Evolutionary conservation across 192 early-diverging fungal genomes (phyloP).

Genomic region (Obelidium mucronatum): DNA sequence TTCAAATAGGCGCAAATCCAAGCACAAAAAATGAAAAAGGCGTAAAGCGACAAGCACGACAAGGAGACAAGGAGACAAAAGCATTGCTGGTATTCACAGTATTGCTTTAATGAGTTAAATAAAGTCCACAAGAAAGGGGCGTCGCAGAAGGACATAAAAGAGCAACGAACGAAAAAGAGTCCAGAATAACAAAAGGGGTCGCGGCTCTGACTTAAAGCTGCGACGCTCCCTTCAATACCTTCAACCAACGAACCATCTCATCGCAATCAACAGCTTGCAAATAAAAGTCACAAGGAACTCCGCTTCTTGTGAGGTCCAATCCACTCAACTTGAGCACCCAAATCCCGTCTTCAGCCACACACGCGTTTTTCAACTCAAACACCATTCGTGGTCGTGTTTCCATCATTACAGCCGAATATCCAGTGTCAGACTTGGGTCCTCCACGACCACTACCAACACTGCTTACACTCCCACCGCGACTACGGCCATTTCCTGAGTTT

Average conservation of each 20-base stretch:
- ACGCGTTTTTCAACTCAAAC: slow-evolving; percentile 2
- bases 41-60: too few relatives aligned
- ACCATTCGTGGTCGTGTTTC: slow-evolving; percentile 2
- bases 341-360: slow-evolving; percentile 18
- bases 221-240: not conserved
- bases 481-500: too few relatives aligned
- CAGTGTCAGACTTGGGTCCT: not conserved
- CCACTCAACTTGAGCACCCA: slow-evolving; percentile 14
- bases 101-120: too few relatives aligned
- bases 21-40: too few relatives aligned
- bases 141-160: too few relatives aligned
- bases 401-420: not conserved
- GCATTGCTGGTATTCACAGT: too few relatives aligned
- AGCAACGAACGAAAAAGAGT: too few relatives aligned
- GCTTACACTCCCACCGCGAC: not conserved
- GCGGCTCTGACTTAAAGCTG: not conserved
- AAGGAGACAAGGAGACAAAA: too few relatives aligned
- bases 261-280: slow-evolving; percentile 23
- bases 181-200: not conserved
- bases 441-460: not conserved
- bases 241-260: slow-evolving; percentile 27
- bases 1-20: too few relatives aligned
- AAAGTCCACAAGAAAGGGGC: too few relatives aligned
- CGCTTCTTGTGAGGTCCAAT: not conserved
- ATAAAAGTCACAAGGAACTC: slow-evolving; percentile 2